These are phyloP conservation scores for Colletotrichum aenigma DNA, from an alignment of 2,329 filamentous ascomycete species.

Conservation along the genomic window DNA sequence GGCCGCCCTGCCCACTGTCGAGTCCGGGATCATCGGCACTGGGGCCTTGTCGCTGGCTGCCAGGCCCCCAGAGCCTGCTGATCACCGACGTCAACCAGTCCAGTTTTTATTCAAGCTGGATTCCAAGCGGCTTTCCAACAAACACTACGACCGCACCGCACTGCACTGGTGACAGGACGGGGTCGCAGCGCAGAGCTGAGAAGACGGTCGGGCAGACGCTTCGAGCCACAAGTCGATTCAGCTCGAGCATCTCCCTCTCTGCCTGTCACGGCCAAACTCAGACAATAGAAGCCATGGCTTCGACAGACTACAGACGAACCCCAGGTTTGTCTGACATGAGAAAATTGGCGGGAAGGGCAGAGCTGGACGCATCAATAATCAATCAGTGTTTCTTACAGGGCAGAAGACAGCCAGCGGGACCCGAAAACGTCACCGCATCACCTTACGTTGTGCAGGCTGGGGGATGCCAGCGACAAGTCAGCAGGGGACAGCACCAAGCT, in stretches of 20 bases:
- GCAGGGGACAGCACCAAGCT: slow-evolving; percentile 8
- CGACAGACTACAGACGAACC: not conserved
- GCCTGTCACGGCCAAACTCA: not conserved
- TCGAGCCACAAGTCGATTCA: not conserved
- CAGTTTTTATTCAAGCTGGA: not conserved
- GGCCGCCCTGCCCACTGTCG: not conserved
- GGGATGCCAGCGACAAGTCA: slow-evolving; percentile 9
- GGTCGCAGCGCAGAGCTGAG: not conserved
- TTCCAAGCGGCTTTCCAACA: not conserved
- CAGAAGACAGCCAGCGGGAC: not conserved
- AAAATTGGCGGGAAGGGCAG: not conserved
- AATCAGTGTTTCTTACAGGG: not conserved
- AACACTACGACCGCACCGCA: not conserved
- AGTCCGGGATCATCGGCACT: slow-evolving; percentile 7
- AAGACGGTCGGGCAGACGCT: not conserved
- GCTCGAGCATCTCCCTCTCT: not conserved
- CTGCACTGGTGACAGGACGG: not conserved
- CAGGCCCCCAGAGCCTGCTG: not conserved
- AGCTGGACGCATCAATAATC: not conserved
- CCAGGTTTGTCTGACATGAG: not conserved
- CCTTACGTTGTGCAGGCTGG: not conserved
- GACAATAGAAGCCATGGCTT: not conserved
- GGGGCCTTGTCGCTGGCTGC: not conserved
- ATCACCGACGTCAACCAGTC: slow-evolving; percentile 19
- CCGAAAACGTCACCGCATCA: slow-evolving; percentile 11